Conservation (phyloP, 148 eudicot species). For the Silene conica region DNA sequence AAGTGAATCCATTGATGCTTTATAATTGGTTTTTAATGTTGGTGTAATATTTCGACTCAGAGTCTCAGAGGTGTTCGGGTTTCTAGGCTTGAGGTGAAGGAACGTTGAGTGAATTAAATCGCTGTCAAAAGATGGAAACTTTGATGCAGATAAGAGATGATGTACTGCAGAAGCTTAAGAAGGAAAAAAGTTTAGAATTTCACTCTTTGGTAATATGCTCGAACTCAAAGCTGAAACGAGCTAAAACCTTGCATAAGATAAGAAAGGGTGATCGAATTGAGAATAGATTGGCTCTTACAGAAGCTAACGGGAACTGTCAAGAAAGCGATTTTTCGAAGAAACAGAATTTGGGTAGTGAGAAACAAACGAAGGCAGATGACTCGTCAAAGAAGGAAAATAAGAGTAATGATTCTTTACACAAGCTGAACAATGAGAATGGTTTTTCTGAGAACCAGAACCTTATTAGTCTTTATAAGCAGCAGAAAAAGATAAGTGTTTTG, state of each 20-base stretch:
- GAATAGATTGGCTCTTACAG: slow-evolving; percentile 17
- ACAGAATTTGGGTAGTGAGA: background rate
- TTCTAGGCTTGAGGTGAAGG: slow-evolving; percentile 7
- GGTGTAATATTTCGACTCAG: background rate
- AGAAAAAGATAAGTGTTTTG: background rate
- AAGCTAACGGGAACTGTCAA: slow-evolving; percentile 7
- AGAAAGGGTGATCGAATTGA: slow-evolving; percentile 14
- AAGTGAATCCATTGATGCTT: background rate
- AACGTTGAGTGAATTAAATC: background rate
- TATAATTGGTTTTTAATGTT: background rate
- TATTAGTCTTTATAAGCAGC: slow-evolving; percentile 1
- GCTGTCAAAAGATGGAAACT: slow-evolving; percentile 25
- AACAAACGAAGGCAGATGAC: background rate
- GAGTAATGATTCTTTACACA: background rate
- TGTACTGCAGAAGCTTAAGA: slow-evolving; percentile 21
- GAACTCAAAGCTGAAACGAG: slow-evolving; percentile 17
- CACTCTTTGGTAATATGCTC: slow-evolving; percentile 15
- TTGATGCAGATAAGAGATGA: slow-evolving; percentile 26
- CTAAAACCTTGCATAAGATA: slow-evolving; percentile 6
- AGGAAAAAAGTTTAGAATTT: slow-evolving; percentile 17
- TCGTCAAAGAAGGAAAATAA: slow-evolving; percentile 2
- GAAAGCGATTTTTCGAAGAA: slow-evolving; percentile 8
- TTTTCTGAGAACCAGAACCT: background rate
- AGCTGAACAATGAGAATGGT: background rate
- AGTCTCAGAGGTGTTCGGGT: background rate